Evolutionary conservation across 768 basidiomycete species (phyloP), one percentile per base, ranked within the genome.

Genomic region (Mrakia gelida): DNA sequence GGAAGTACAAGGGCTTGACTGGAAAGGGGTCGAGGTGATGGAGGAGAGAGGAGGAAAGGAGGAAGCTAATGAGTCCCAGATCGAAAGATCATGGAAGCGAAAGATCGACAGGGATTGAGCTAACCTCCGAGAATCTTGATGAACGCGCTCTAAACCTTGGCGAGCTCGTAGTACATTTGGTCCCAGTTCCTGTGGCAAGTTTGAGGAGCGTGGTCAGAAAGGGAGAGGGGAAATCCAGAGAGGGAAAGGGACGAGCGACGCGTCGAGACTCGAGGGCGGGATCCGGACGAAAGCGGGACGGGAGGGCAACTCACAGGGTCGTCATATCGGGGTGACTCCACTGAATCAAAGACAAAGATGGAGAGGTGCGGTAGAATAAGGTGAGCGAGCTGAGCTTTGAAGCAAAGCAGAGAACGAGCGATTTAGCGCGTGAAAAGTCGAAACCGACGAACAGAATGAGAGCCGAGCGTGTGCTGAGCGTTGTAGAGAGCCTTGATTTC

Each of bases 51-150:
- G n/a, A n/a, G n/a, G n/a, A n/a, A n/a, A n/a, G n/a, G n/a, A n/a
- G n/a, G n/a, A n/a, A n/a, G n/a, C n/a, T n/a, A n/a, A n/a, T n/a
- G n/a, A n/a, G n/a, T n/a, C n/a, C n/a, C n/a, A n/a, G n/a, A n/a
- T n/a, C n/a, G n/a, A n/a, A n/a, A n/a, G n/a, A n/a, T n/a, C n/a
- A n/a, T n/a, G n/a, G n/a, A n/a, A n/a, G n/a, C n/a, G n/a, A n/a
- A n/a, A n/a, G n/a, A n/a, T n/a, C n/a, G n/a, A n/a, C n/a, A n/a
- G n/a, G n/a, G n/a, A n/a, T n/a, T n/a, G n/a, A n/a, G n/a, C n/a
- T n/a, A n/a, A n/a, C n/a, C n/a, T 43, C 83, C 84, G 0, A 84
- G 80, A 70, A 84, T 84, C 72, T 80, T 81, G 81, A 82, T 80
- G 75, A 84, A 82, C 7, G 84, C 84, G 9, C 79, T 63, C 78